Conservation (phyloP, 371 early-diverging fungal genomes). For the Rhizomucor pusillus region DNA sequence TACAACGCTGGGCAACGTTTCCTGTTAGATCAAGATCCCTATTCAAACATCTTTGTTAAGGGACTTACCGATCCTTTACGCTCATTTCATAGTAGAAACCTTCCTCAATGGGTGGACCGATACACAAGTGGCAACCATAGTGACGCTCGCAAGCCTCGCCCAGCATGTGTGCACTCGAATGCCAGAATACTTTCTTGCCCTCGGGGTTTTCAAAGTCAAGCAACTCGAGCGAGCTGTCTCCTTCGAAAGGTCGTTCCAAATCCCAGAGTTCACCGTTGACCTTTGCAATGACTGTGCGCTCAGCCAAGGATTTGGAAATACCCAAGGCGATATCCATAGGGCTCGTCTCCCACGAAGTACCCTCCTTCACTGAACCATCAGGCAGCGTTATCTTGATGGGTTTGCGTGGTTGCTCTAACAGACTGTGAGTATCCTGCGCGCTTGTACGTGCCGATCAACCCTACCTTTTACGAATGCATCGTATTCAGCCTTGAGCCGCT, state of each 20-base stretch:
- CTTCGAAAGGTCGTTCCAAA: conserved; percentile 85
- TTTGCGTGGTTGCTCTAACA: conserved; percentile 76
- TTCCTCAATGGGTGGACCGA: conserved; percentile 98
- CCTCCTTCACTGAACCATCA: conserved; percentile 83
- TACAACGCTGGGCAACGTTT: conserved; percentile 63
- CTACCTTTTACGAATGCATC: conserved; percentile 81
- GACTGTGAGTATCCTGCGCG: background rate
- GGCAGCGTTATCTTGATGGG: conserved; percentile 90
- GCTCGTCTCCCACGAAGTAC: conserved; percentile 94
- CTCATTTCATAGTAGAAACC: conserved; percentile 99
- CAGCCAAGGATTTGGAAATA: conserved; percentile 88
- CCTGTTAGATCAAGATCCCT: background rate
- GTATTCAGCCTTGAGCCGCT: conserved; percentile 76
- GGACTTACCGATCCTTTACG: conserved; percentile 61
- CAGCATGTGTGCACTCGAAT: conserved; percentile 99
- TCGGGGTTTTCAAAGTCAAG: conserved; percentile 96
- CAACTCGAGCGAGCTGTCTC: conserved; percentile 82
- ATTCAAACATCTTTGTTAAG: background rate
- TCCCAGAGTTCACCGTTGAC: conserved; percentile 95
- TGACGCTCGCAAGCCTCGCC: conserved; percentile 98
- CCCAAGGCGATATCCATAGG: conserved; percentile 92
- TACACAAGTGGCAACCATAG: conserved; percentile 95
- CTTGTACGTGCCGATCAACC: conserved; percentile 9
- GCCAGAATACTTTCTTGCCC: conserved; percentile 98
- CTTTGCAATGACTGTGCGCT: conserved; percentile 94